Evolutionary conservation across 169 alveolate species (phyloP), one percentile per base, ranked within the genome.

Genomic region (Theileria parva): DNA sequence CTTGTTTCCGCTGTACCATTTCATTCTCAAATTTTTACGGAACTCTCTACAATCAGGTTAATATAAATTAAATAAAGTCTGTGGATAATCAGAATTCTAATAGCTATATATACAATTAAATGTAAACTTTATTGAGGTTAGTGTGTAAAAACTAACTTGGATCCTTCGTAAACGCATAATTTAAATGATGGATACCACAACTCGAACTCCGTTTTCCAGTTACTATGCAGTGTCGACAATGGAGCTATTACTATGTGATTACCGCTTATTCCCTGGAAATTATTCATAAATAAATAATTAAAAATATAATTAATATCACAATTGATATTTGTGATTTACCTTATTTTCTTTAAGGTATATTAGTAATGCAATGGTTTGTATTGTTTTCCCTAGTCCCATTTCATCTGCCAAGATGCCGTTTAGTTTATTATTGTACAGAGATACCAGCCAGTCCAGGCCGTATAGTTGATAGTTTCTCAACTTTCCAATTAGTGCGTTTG

Each of bases 351-450:
- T 76, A 21, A 76, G 39, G 53, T 76, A 76, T 34, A 75, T 75
- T 68, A 97, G 90, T 11, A 97, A 80, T 3, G 99, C 97, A n/a
- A 97, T 95, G 0, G 99, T 96, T 78, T 97, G 97, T 23, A 97
- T 95, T 8, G 99, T 97, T 79, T 97, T 97, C 25, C 99, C 99
- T 30, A 97, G 93, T 17, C 99, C 99, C 99, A 97, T 97, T 86
- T 97, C 99, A 86, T 97, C 99, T 13, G 99, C 99, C 30, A 97
- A 72, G 19, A 97, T 97, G 4, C 99, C 99, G 81, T 97, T 95
- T 28, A 96, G 83, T 77, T 96, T 96, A 72, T 97, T 96, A 51
- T 96, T 97, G 86, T 97, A 95, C 63, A 97, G 89, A n/a, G 97
- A 94, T 11, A 96, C 95, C 67, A 97, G 76, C 99, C 99, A 97